Evolutionary conservation across 345 rosid genomes (phyloP).

Genomic region (Syzygium oleosum): DNA sequence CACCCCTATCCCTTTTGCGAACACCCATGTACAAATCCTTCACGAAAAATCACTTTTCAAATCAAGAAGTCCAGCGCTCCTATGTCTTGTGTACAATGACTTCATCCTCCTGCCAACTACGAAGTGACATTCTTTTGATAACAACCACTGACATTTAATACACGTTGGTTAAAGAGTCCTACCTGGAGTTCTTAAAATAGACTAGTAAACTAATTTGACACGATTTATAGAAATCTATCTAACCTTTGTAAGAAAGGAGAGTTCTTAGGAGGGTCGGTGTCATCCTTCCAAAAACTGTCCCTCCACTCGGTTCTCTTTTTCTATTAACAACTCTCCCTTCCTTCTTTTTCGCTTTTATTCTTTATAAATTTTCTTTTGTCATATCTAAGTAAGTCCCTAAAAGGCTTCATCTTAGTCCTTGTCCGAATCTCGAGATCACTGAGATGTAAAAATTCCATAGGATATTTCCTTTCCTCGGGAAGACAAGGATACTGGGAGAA

Average conservation of each 20-base stretch:
- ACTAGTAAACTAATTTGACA: no score
- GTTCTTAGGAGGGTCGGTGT: background rate
- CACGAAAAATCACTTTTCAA: slow-evolving; percentile 1
- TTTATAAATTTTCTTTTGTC: background rate
- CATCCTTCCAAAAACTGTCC: background rate
- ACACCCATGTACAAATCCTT: background rate
- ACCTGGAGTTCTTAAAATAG: background rate
- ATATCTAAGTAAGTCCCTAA: no score
- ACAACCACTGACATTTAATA: background rate
- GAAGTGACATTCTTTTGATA: background rate
- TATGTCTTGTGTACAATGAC: slow-evolving; percentile 12
- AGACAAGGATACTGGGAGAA: no score
- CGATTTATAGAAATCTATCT: background rate
- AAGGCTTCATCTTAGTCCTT: no score
- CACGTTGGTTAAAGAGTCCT: background rate
- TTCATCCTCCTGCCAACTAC: slow-evolving; percentile 16
- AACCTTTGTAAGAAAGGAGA: background rate
- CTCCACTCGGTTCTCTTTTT: background rate
- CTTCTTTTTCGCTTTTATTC: background rate
- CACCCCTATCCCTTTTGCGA: background rate
- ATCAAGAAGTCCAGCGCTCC: slow-evolving; percentile 18
- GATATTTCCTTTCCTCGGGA: no score
- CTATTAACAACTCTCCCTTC: background rate
- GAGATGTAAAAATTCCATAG: no score
- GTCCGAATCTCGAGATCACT: no score